A percentile compares a stretch with the other conserved stretches of the same genome.
Conservation (phyloP, 768 basidiomycete species). For the Boletus edulis region DNA sequence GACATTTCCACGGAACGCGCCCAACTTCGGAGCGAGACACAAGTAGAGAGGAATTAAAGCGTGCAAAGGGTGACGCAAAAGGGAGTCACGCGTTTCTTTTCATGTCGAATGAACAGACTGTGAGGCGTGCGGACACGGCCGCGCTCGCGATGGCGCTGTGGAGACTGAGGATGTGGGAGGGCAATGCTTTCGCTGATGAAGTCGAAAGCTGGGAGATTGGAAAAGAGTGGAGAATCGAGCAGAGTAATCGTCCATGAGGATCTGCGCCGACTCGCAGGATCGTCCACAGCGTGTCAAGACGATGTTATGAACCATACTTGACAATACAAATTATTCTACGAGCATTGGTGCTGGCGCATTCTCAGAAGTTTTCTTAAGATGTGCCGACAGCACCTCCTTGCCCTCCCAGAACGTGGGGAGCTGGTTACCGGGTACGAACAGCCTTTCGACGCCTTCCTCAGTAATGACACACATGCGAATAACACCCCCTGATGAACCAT, state of each 20-base stretch:
- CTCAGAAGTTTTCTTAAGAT: slow-evolving; percentile 19
- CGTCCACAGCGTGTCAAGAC: background rate
- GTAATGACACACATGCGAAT: slow-evolving; percentile 98
- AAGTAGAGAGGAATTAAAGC: background rate
- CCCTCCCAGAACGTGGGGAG: slow-evolving; percentile 92
- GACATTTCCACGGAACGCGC: slow-evolving; percentile 20
- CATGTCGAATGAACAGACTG: slow-evolving; percentile 47
- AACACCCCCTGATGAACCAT: slow-evolving; percentile 96
- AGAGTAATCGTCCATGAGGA: slow-evolving; percentile 7
- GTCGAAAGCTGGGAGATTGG: slow-evolving; percentile 38
- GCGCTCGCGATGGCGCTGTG: slow-evolving; percentile 72
- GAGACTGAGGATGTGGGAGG: slow-evolving; percentile 79
- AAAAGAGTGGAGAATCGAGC: slow-evolving; percentile 23
- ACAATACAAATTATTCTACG: slow-evolving; percentile 36
- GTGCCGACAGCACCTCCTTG: slow-evolving; percentile 58
- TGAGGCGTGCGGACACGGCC: slow-evolving; percentile 56
- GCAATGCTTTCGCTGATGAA: slow-evolving; percentile 28
- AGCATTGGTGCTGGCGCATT: slow-evolving; percentile 40
- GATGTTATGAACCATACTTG: background rate
- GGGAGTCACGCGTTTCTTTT: slow-evolving; percentile 72
- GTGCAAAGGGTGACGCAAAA: slow-evolving; percentile 36
- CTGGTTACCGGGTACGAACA: slow-evolving; percentile 90
- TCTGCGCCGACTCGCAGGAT: background rate
- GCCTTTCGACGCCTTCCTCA: slow-evolving; percentile 83
- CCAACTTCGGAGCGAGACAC: background rate